Evolutionary conservation across 2,329 filamentous ascomycete genomes (phyloP).

Genomic region (Fusarium hainanense): DNA sequence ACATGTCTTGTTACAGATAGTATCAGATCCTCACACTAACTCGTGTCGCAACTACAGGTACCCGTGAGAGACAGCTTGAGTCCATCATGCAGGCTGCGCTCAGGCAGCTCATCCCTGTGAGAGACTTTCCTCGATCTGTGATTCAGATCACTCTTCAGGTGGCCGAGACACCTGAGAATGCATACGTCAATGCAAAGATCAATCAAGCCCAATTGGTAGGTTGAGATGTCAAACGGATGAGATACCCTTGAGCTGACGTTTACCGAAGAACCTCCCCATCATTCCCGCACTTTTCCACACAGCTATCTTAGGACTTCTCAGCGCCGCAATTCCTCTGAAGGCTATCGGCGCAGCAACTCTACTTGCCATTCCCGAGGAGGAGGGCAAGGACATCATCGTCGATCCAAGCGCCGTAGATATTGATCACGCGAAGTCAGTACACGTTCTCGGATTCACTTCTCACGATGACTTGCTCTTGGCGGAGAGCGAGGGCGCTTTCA

Average conservation of each 20-base stretch:
- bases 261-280: slow-evolving; percentile 75
- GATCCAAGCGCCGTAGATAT: slow-evolving; percentile 73
- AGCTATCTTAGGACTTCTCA: slow-evolving; percentile 80
- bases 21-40: slow-evolving; percentile 20
- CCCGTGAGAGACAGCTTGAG: slow-evolving; percentile 85
- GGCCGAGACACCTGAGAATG: slow-evolving; percentile 73
- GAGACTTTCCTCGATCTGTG: slow-evolving; percentile 79
- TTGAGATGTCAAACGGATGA: neutral
- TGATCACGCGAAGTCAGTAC: slow-evolving; percentile 74
- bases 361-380: slow-evolving; percentile 65
- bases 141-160: slow-evolving; percentile 88
- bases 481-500: slow-evolving; percentile 85
- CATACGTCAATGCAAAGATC: slow-evolving; percentile 70
- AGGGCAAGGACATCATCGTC: slow-evolving; percentile 58
- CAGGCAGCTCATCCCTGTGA: slow-evolving; percentile 77
- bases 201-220: slow-evolving; percentile 70
- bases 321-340: slow-evolving; percentile 83
- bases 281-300: slow-evolving; percentile 87
- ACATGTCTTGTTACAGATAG: slow-evolving; percentile 1
- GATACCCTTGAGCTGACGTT: slow-evolving; percentile 25
- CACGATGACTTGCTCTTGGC: slow-evolving; percentile 77
- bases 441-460: slow-evolving; percentile 86
- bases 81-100: slow-evolving; percentile 77
- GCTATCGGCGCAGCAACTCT: slow-evolving; percentile 75
- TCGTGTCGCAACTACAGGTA: slow-evolving; percentile 58